Conservation (phyloP, 2,329 filamentous ascomycete species). For the Ophiostoma australiae region DNA sequence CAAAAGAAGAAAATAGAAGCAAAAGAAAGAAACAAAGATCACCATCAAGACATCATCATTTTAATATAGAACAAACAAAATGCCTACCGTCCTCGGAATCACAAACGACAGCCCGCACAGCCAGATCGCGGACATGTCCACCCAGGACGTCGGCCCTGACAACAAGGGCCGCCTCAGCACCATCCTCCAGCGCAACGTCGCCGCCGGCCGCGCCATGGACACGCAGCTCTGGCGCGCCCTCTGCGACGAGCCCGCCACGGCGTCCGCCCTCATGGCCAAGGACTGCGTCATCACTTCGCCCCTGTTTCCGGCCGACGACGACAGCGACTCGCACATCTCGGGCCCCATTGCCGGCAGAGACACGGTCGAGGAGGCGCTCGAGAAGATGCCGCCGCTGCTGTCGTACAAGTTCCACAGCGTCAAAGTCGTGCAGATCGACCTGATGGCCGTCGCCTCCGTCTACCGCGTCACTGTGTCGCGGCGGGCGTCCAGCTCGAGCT, state of each 20-base stretch:
- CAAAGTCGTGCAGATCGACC: constrained; percentile 37
- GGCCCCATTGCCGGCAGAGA: constrained; percentile 30
- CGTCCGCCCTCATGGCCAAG: constrained; percentile 37
- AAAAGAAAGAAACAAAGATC: not conserved
- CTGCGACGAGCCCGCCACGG: constrained; percentile 36
- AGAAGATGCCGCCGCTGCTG: constrained; percentile 31
- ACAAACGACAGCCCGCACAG: constrained; percentile 30
- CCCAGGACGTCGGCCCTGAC: constrained; percentile 27
- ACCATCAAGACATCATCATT: not conserved
- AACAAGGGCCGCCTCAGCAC: constrained; percentile 35
- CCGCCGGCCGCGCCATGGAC: constrained; percentile 37
- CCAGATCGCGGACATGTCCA: constrained; percentile 19
- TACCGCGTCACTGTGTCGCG: constrained; percentile 34
- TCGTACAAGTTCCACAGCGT: constrained; percentile 35
- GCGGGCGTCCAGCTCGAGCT: not conserved
- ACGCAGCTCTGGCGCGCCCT: constrained; percentile 39
- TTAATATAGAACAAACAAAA: not conserved
- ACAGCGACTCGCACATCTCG: not conserved
- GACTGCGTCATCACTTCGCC: constrained; percentile 39
- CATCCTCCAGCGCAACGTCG: constrained; percentile 39
- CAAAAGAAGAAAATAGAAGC: no score
- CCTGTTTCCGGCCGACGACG: constrained; percentile 29
- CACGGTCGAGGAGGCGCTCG: constrained; percentile 33
- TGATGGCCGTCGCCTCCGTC: constrained; percentile 38
- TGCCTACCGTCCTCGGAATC: constrained; percentile 36